Percentiles rank a stretch among this genome's conserved stretches.
These are phyloP conservation scores for Fallopia convolvulus DNA, from an alignment of 148 eudicot species.

Conservation along the genomic window DNA sequence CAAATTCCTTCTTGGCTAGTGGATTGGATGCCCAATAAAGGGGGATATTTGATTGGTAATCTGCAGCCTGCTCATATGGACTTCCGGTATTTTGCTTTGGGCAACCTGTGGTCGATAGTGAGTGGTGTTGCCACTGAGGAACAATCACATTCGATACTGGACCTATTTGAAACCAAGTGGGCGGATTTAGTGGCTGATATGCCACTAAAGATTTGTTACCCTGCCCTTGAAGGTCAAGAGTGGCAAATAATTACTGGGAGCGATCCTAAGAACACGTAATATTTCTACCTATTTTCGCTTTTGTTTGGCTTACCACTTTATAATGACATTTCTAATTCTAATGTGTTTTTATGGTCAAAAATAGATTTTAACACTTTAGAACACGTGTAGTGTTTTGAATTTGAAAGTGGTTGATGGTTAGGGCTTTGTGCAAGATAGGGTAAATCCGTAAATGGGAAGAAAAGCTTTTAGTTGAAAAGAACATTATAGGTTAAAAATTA, in stretches of 20 bases:
- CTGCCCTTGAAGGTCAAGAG: conserved; percentile 53
- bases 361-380: no score
- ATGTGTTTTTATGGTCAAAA: no score
- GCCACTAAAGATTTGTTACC: conserved; percentile 61
- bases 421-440: no score
- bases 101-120: conserved; percentile 55
- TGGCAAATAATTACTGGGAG: conserved; percentile 59
- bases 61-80: conserved; percentile 64
- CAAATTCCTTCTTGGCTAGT: conserved; percentile 60
- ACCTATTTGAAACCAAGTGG: conserved; percentile 58
- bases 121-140: conserved; percentile 44
- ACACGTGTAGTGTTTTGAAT: no score
- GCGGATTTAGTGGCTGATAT: conserved; percentile 47
- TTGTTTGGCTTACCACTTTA: no score
- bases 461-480: no score
- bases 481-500: no score
- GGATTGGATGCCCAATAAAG: conserved; percentile 54
- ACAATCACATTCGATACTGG: conserved; percentile 56
- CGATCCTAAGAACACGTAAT: conserved; percentile 59
- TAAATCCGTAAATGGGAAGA: no score
- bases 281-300: neutral
- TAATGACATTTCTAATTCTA: no score
- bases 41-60: conserved; percentile 61
- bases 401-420: no score
- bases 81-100: conserved; percentile 53